These are phyloP conservation scores for Epicoccum nigrum DNA, from an alignment of 2,329 filamentous ascomycete species.

Conservation along the genomic window DNA sequence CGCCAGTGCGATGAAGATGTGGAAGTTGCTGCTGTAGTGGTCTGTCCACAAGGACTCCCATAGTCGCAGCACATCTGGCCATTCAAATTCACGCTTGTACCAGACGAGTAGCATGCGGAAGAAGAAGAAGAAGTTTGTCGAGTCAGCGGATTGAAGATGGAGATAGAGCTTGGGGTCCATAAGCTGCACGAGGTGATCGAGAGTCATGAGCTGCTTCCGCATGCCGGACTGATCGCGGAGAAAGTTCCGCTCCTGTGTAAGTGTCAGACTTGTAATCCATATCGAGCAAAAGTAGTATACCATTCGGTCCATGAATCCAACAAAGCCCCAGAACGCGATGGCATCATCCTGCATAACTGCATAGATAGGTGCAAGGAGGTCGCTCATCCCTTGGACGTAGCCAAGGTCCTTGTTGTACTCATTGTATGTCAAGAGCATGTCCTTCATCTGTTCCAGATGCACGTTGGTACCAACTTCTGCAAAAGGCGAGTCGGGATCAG, in stretches of 20 bases:
- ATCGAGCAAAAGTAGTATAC: slow-evolving; percentile 39
- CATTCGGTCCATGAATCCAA: slow-evolving; percentile 97
- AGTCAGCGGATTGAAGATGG: slow-evolving; percentile 87
- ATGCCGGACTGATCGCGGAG: slow-evolving; percentile 95
- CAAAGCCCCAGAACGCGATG: slow-evolving; percentile 95
- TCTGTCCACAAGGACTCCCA: slow-evolving; percentile 98
- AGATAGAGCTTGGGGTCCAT: slow-evolving; percentile 95
- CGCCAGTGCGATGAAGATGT: slow-evolving; percentile 90
- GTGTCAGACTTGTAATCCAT: slow-evolving; percentile 9
- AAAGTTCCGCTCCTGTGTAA: slow-evolving; percentile 79
- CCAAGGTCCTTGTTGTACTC: slow-evolving; percentile 95
- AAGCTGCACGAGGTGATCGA: slow-evolving; percentile 94
- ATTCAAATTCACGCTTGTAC: slow-evolving; percentile 97
- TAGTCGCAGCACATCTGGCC: slow-evolving; percentile 81
- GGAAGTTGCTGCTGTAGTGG: slow-evolving; percentile 85
- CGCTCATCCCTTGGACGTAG: slow-evolving; percentile 99
- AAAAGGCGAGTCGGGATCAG: slow-evolving; percentile 94
- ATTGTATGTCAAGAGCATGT: slow-evolving; percentile 98
- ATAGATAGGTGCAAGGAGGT: slow-evolving; percentile 93
- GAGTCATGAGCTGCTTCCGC: slow-evolving; percentile 85
- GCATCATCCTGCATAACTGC: slow-evolving; percentile 98
- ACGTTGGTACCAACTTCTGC: slow-evolving; percentile 93
- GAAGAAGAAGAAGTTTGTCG: slow-evolving; percentile 99
- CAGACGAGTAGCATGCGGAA: slow-evolving; percentile 98
- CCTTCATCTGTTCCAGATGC: slow-evolving; percentile 98